Evolutionary conservation across 768 basidiomycete genomes (phyloP), one percentile per base, ranked within the genome.

Genomic region (Russula emetica): DNA sequence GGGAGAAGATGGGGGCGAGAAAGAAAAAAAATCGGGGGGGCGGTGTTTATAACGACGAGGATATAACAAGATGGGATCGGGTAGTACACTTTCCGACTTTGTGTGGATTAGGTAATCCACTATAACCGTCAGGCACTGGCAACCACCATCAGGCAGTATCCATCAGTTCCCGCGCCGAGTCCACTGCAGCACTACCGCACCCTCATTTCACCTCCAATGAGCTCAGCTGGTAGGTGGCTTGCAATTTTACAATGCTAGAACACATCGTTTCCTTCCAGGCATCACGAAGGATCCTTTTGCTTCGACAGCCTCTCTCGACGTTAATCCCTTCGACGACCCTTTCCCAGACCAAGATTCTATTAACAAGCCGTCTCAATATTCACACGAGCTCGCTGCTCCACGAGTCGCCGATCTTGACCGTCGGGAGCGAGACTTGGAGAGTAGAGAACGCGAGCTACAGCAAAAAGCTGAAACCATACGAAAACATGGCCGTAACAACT

Each of bases 301-400:
- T 10, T 92, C 91, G 11, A 84, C 87, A 18, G 84, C 90, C 70
- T 90, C 90, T 3, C 86, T 94, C 55, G 92, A 93, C 72, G 80
- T 84, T 60, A 95, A 95, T 74, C 92, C 92, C 2, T 95, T 95
- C 72, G 92, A 92, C 70, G 93, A 95, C 82, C 90, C 90, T 36
- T 70, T 78, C n/a, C 74, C 80, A 2, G 69, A 74, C 58, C 73
- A 77, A 24, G 62, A 61, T 22, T 60, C 69, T 9, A 34, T 45
- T 55, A 67, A 54, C 55, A 70, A 60, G 38, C 60, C 61, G 28
- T 52, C 64, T 58, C 69, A 58, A 58, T 63, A 60, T 62, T 66
- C 71, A 66, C 67, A 59, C 63, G 74, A 67, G 61, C 68, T 65
- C 74, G 68, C 58, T 71, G 81, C 76, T 22, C 70, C 78, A 22